Conservation (phyloP, 1,284 basidiomycete genomes). For the Apiotrichum sp. region DNA sequence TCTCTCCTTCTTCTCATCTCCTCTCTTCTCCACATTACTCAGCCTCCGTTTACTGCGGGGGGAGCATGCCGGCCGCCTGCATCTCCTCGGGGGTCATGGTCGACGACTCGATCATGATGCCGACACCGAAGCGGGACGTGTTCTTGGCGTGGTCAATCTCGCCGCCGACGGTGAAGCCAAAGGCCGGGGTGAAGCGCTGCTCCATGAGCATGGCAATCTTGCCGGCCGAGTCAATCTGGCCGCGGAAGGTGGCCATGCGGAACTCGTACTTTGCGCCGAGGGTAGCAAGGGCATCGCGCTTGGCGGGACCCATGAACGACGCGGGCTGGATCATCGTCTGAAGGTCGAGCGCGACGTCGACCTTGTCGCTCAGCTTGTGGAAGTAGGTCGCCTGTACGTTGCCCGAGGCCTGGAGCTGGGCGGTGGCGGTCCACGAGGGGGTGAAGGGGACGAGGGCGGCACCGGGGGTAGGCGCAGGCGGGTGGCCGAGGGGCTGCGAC, state of each 20-base stretch:
- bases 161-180: constrained; percentile 88
- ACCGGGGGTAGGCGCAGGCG: constrained; percentile 21
- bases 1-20: not conserved
- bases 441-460: constrained; percentile 32
- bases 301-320: constrained; percentile 50
- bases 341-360: constrained; percentile 97
- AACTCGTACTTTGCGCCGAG: constrained; percentile 96
- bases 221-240: constrained; percentile 84
- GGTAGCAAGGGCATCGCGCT: constrained; percentile 86
- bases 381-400: constrained; percentile 90
- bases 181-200: constrained; percentile 90
- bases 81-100: constrained; percentile 47
- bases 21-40: too few species aligned
- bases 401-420: constrained; percentile 78
- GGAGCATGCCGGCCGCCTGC: constrained; percentile 44
- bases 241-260: constrained; percentile 84
- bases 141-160: constrained; percentile 99
- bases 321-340: constrained; percentile 70
- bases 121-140: constrained; percentile 86
- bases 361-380: constrained; percentile 91
- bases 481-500: constrained; percentile 9
- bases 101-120: constrained; percentile 81
- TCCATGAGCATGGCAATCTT: constrained; percentile 94
- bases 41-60: constrained; percentile 21
- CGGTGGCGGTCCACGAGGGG: constrained; percentile 85